Base-by-base conservation (phyloP, 805 yeast genomes). In the Ogataea philodendri region DNA sequence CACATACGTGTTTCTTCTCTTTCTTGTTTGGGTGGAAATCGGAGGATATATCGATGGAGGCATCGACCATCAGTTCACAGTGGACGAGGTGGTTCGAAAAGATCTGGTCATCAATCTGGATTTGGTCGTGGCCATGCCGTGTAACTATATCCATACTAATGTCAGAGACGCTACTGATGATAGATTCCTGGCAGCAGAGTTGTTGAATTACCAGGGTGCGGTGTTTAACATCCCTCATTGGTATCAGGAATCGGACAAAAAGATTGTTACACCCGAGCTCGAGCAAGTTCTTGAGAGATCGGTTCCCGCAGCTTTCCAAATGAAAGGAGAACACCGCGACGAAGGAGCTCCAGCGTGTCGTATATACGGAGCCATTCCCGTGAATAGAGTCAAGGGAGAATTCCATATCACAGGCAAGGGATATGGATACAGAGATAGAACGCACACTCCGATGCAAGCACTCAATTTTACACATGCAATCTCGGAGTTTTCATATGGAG, bases 401-500 rank as follows among this genome's bases (percentile, higher is more conserved):
- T 75, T 93, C 52, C 89, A 82, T 51, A 81, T 93, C 30, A 83
- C 89, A 2, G 87, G 84, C 3, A 78, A 74, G 49, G 94, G 94
- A 0, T 64, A 65, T 44, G 89, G 85, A 1, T 80, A 79, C 43
- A 47, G 61, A 23, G 79, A 71, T 42, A 60, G 74, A 39, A 63
- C 74, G 29, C 60, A 62, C 26, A 67, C 71, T 8, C 75, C 74
- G 1, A 21, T 52, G 6, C 76, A 76, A 24, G 62, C 70, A 15
- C 62, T 85, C 40, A 84, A 90, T 54, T 83, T 90, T 55, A 74
- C 95, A 1, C 98, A 93, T 60, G 76, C 77, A 5, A 81, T 93
- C 41, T 75, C 76, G 41, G 97, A 90, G 59, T 76, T 88, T 44
- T 87, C 97, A 8, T 90, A 81, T 62, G 98, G 98, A 9, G 85